A percentile compares a stretch with the other conserved stretches of the same genome.
phyloP scores from a whole-genome alignment of 371 early-diverging fungal genomes.

The Mortierella sp. region DNA sequence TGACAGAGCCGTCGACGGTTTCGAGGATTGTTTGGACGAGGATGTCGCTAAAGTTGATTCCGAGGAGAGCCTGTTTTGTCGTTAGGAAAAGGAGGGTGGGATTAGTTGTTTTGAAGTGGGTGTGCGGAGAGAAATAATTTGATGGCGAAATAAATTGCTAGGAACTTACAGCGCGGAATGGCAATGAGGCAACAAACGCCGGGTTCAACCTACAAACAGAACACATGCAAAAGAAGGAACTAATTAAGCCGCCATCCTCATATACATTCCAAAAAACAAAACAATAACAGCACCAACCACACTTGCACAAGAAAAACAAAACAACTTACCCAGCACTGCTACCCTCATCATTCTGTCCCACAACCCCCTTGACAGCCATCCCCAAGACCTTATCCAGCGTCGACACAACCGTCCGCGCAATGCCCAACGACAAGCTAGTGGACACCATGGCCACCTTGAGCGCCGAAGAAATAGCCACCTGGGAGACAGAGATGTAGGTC shows the following conservation, averaged over 20 bases:
- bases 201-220: constrained; percentile 44
- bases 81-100: background rate
- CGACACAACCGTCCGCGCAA: constrained; percentile 47
- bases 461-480: constrained; percentile 43
- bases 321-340: constrained; percentile 19
- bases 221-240: too few species aligned
- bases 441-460: constrained; percentile 56
- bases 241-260: background rate
- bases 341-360: constrained; percentile 29
- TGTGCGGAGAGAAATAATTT: background rate
- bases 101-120: background rate
- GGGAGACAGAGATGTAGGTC: constrained; percentile 42
- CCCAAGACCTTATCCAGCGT: constrained; percentile 43
- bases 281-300: background rate
- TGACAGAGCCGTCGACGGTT: constrained; percentile 53
- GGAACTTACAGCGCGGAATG: constrained; percentile 47
- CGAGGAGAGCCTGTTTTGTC: constrained; percentile 29
- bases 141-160: background rate
- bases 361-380: constrained; percentile 29
- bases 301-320: background rate
- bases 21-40: constrained; percentile 54
- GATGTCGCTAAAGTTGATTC: constrained; percentile 56
- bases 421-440: constrained; percentile 40
- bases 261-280: too few species aligned
- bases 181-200: constrained; percentile 40